Conservation (phyloP, 768 basidiomycete species). For the Pulveroboletus sp. region DNA sequence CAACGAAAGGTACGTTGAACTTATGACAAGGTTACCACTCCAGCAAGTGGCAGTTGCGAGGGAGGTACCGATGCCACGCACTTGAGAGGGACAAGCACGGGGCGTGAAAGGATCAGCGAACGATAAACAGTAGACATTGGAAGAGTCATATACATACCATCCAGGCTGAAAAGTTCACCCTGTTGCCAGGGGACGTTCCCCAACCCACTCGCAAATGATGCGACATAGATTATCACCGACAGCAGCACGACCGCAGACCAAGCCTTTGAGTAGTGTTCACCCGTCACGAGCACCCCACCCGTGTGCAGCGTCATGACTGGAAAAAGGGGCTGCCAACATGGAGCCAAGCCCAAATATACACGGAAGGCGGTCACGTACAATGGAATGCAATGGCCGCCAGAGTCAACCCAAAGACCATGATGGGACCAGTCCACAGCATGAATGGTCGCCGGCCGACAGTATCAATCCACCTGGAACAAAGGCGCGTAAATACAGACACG, state of each 20-base stretch:
- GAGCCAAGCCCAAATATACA: neutral
- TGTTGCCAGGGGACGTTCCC: constrained; percentile 85
- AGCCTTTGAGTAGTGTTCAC: constrained; percentile 51
- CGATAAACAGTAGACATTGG: no score
- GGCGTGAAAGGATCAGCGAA: neutral
- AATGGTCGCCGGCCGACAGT: constrained; percentile 66
- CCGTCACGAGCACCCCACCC: constrained; percentile 56
- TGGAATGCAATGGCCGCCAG: constrained; percentile 66
- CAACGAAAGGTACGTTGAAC: constrained; percentile 76
- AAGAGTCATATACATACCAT: constrained; percentile 44
- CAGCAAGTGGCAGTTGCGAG: constrained; percentile 77
- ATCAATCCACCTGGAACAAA: constrained; percentile 51
- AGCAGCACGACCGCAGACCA: constrained; percentile 72
- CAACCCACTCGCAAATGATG: constrained; percentile 74
- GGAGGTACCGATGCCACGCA: constrained; percentile 78
- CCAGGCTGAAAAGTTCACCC: constrained; percentile 76
- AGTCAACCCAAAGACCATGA: constrained; percentile 65
- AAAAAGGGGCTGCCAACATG: neutral
- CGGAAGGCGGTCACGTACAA: constrained; percentile 24
- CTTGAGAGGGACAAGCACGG: constrained; percentile 28
- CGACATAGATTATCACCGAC: constrained; percentile 82
- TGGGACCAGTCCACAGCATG: constrained; percentile 68
- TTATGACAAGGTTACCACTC: constrained; percentile 73
- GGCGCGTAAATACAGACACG: neutral
- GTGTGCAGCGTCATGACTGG: constrained; percentile 61